A percentile compares a stretch with the other conserved stretches of the same genome.
phyloP scores from a whole-genome alignment of 75 land plant species.

The Selaginella moellendorffii region DNA sequence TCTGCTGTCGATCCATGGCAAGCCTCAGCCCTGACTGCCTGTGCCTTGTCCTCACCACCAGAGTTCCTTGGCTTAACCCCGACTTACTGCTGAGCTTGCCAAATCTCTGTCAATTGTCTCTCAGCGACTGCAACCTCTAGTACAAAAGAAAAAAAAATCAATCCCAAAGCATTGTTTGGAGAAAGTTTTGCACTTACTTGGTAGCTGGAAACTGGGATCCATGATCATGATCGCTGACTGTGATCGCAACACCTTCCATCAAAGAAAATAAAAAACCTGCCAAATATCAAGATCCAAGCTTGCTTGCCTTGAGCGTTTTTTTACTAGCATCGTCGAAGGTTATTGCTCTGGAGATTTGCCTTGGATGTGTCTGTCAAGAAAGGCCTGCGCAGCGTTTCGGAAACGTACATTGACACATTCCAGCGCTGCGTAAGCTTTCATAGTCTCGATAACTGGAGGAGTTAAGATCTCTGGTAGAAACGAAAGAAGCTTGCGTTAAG shows the following conservation, averaged over 20 bases:
- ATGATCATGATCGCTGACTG: no score
- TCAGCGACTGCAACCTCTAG: not conserved
- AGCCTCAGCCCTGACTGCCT: not conserved
- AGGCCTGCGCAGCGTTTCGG: constrained; percentile 70
- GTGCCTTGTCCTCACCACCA: not conserved
- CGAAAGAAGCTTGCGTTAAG: no score
- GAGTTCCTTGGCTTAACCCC: not conserved
- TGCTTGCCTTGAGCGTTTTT: no score
- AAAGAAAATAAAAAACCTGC: no score
- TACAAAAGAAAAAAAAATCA: no score
- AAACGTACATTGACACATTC: constrained; percentile 39
- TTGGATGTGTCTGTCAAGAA: constrained; percentile 59
- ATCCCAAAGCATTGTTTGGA: no score
- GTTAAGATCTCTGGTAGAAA: constrained; percentile 71
- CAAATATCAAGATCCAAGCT: no score
- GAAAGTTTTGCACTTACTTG: no score
- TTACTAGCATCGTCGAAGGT: no score
- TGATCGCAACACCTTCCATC: no score
- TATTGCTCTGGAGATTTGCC: no score
- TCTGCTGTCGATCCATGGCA: not conserved
- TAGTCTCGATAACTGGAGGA: constrained; percentile 51
- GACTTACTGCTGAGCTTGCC: not conserved
- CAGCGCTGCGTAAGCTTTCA: constrained; percentile 45
- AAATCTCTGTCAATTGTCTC: not conserved
- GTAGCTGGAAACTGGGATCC: no score